Evolutionary conservation across 352 stramenopile genomes (phyloP).

Genomic region (Globisporangium nodosum): DNA sequence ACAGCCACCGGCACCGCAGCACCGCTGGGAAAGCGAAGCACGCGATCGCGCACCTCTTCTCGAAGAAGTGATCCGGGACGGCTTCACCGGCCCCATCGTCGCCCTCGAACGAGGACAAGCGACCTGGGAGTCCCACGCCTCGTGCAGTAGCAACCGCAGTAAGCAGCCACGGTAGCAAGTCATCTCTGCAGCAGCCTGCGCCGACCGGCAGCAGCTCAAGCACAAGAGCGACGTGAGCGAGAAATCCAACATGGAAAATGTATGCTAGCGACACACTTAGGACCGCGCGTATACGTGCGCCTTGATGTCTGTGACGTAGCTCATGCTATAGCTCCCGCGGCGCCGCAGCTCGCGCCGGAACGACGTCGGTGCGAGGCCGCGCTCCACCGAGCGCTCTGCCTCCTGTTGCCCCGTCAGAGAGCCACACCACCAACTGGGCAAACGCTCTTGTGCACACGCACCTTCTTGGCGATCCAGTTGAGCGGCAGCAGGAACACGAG

Average conservation of each 20-base stretch:
- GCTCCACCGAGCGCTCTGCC: conserved; percentile 12
- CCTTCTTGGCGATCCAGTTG: conserved; percentile 35
- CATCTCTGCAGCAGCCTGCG: neutral
- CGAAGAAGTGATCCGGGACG: conserved; percentile 12
- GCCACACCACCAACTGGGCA: neutral
- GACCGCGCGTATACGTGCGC: conserved; percentile 72
- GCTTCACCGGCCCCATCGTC: conserved; percentile 4
- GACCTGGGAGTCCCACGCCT: neutral
- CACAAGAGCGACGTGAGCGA: neutral
- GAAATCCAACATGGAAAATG: neutral
- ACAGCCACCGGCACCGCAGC: conserved; percentile 5
- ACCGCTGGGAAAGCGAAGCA: conserved; percentile 17
- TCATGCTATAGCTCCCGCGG: conserved; percentile 84
- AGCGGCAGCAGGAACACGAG: conserved; percentile 55
- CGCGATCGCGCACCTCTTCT: conserved; percentile 17
- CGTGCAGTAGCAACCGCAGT: neutral
- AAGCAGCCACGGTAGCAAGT: neutral
- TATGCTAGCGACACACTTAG: conserved; percentile 14
- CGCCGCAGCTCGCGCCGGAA: conserved; percentile 80
- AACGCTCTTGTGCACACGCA: conserved; percentile 1
- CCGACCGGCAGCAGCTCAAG: neutral
- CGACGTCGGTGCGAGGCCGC: conserved; percentile 34
- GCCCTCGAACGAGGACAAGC: conserved; percentile 5
- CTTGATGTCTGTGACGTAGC: conserved; percentile 86
- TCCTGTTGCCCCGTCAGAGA: conserved; percentile 18